phyloP scores from a whole-genome alignment of 2,329 filamentous ascomycete genomes.

The Zymoseptoria passerinii region DNA sequence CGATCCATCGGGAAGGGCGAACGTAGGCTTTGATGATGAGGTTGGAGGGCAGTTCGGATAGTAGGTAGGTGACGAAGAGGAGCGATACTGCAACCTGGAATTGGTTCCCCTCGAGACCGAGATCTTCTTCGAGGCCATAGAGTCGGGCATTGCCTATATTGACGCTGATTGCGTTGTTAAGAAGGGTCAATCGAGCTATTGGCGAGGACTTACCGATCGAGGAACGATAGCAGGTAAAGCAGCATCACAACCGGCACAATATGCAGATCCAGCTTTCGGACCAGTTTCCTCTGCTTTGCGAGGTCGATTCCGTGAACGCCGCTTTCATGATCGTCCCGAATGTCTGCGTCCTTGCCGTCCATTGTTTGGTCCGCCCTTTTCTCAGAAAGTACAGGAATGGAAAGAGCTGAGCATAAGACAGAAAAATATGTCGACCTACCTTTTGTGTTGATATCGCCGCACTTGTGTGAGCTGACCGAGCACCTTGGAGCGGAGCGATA shows the following conservation, averaged over 20 bases:
- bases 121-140: conserved; percentile 55
- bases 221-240: conserved; percentile 66
- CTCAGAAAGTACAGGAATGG: neutral
- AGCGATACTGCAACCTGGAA: conserved; percentile 51
- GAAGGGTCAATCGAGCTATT: neutral
- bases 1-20: conserved; percentile 34
- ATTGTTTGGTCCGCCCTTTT: neutral
- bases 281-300: conserved; percentile 46
- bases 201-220: conserved; percentile 51
- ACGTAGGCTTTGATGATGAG: conserved; percentile 39
- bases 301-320: conserved; percentile 22
- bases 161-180: conserved; percentile 9
- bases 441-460: neutral
- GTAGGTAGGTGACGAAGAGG: conserved; percentile 40
- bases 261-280: conserved; percentile 56
- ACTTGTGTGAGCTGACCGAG: neutral
- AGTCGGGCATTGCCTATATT: conserved; percentile 52
- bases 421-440: neutral
- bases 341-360: neutral
- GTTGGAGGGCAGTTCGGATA: conserved; percentile 39
- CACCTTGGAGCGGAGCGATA: neutral
- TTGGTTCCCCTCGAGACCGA: conserved; percentile 53
- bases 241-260: conserved; percentile 60
- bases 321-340: neutral
- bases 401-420: neutral